phyloP scores from a whole-genome alignment of 345 rosid genomes.

The Pistacia atlantica region DNA sequence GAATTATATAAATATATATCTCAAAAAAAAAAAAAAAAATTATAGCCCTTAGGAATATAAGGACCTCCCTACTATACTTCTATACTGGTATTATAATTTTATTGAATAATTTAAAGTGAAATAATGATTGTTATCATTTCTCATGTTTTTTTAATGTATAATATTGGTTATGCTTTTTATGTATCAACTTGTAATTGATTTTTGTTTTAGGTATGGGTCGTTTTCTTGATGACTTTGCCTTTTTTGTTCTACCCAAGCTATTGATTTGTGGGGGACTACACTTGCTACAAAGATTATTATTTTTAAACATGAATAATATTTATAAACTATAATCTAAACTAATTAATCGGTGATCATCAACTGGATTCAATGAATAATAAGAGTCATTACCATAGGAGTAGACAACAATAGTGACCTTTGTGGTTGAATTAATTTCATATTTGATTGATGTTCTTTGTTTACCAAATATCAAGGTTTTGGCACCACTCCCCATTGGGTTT shows the following conservation, averaged over 20 bases:
- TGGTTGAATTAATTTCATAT: too few species aligned
- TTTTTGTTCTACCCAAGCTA: not conserved
- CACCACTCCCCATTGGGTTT: conserved; percentile 94
- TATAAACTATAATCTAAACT: too few species aligned
- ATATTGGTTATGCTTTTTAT: not conserved
- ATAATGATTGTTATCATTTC: too few species aligned
- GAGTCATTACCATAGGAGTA: too few species aligned
- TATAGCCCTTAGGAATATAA: too few species aligned
- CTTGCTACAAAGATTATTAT: not conserved
- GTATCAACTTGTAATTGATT: not conserved
- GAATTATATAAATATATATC: too few species aligned
- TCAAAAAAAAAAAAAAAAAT: too few species aligned
- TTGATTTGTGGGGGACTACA: not conserved
- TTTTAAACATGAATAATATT: not conserved
- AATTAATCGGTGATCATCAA: too few species aligned
- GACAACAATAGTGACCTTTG: too few species aligned
- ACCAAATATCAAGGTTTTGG: conserved; percentile 60
- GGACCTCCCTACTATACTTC: too few species aligned
- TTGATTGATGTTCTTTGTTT: not conserved
- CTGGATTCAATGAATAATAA: not conserved
- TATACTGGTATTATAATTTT: too few species aligned
- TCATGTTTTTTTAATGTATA: not conserved
- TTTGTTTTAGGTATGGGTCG: not conserved
- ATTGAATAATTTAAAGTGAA: too few species aligned
- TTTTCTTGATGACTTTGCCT: conserved; percentile 10